Conservation (phyloP, 345 rosid species). For the Hevea brasiliensis region DNA sequence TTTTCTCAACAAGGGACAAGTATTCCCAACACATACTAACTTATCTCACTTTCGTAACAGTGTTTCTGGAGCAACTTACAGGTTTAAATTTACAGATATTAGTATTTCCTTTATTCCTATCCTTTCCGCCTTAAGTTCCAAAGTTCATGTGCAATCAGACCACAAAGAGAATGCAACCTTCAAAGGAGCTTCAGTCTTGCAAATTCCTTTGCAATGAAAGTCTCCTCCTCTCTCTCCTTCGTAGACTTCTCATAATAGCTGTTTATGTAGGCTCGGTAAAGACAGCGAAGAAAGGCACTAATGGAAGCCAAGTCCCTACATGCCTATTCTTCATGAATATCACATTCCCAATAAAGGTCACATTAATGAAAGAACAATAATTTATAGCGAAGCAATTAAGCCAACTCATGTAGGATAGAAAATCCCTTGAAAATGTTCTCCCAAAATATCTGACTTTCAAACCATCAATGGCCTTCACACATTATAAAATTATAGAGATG, state of each 20-base stretch:
- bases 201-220: too few relatives aligned
- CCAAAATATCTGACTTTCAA: background rate
- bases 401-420: background rate
- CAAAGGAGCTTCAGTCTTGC: too few relatives aligned
- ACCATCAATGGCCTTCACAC: background rate
- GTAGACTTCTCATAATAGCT: too few relatives aligned
- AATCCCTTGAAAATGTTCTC: background rate
- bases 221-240: background rate
- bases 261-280: background rate
- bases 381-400: background rate
- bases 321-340: background rate
- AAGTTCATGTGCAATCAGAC: too few relatives aligned
- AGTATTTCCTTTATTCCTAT: background rate
- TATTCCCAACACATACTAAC: background rate
- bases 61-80: background rate
- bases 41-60: background rate
- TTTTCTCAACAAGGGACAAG: too few relatives aligned
- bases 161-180: background rate
- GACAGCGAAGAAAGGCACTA: too few relatives aligned
- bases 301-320: background rate
- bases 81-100: background rate
- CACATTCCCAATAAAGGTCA: background rate
- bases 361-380: background rate
- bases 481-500: background rate
- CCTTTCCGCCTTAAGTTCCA: background rate